Base-by-base conservation (phyloP, 129 eudicot species). In the Lactuca sativa region DNA sequence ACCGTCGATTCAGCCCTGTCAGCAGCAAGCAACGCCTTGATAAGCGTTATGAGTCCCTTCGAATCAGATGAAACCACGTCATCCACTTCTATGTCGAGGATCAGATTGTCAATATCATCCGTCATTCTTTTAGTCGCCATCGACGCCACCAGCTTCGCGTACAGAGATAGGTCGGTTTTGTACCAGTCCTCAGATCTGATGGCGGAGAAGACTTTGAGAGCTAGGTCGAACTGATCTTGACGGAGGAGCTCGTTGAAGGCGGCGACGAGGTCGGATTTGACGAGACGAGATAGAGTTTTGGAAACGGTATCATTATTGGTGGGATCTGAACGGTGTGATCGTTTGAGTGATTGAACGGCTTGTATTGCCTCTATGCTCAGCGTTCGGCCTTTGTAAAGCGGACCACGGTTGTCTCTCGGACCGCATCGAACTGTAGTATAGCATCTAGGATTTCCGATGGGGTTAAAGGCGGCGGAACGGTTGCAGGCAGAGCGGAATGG, bases 301-400 rank as follows among this genome's bases (percentile, higher is more conserved):
- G 82, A 67, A 52, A 76, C 79, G 71, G 52, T 17, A 82, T 76
- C 78, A 78, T 66, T 77, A 33, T 80, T 77, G 48, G 77, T 2
- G 1, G 87, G 87, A 59, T 66, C 77, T 13, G 85, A 49, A 59
- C 83, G 82, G 72, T 82, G 79, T 34, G 96, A 87, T 13, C 96
- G 84, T 69, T 93, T 93, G 71, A 93, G 96, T 53, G 96, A 56
- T 72, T 93, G 98, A 59, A 93, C 88, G 54, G 92, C 96, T 69
- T 86, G 95, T 73, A 93, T 93, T 73, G 98, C 91, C 69, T 89
- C 98, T 31, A 77, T 82, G 90, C 86, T 81, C 21, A 89, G 76
- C 4, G 79, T 70, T 7, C 98, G 92, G 76, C 98, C 98, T 59
- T 83, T 86, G 57, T 74, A 59, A 5, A 93, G 86, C 13, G 98